Percentiles rank a stretch among this genome's conserved stretches.
Conservation (phyloP, 768 basidiomycete genomes). For the Suillus spraguei region DNA sequence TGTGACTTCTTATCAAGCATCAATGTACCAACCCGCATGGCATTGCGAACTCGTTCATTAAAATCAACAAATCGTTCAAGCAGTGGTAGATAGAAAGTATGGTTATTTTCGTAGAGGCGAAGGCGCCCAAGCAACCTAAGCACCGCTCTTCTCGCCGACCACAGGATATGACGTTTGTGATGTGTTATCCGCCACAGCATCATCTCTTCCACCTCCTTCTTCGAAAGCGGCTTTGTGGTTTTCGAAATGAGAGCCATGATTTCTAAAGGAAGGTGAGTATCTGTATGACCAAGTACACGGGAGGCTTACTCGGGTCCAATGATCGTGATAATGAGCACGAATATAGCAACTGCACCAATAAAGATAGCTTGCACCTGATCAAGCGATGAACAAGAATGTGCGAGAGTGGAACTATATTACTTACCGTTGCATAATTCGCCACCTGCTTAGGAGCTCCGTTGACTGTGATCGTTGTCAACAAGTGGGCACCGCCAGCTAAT, state of each 20-base stretch:
- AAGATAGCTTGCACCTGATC: conserved; percentile 77
- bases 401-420: conserved; percentile 8
- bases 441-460: conserved; percentile 45
- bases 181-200: conserved; percentile 37
- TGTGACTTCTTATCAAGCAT: too few relatives aligned
- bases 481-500: conserved; percentile 62
- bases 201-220: conserved; percentile 61
- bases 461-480: conserved; percentile 48
- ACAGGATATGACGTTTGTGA: conserved; percentile 7
- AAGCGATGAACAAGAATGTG: conserved; percentile 24
- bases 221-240: conserved; percentile 79
- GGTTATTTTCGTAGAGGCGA: background rate
- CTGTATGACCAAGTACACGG: background rate
- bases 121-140: background rate
- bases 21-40: background rate
- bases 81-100: background rate
- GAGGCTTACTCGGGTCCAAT: conserved; percentile 74
- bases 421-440: conserved; percentile 63
- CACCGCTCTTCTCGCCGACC: background rate
- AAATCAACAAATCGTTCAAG: too few relatives aligned
- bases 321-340: conserved; percentile 73
- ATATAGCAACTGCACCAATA: conserved; percentile 80
- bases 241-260: conserved; percentile 84
- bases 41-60: background rate
- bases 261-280: conserved; percentile 38